Evolutionary conservation across 2,329 filamentous ascomycete species (phyloP).

Genomic region (Pestalotiopsis sp.): DNA sequence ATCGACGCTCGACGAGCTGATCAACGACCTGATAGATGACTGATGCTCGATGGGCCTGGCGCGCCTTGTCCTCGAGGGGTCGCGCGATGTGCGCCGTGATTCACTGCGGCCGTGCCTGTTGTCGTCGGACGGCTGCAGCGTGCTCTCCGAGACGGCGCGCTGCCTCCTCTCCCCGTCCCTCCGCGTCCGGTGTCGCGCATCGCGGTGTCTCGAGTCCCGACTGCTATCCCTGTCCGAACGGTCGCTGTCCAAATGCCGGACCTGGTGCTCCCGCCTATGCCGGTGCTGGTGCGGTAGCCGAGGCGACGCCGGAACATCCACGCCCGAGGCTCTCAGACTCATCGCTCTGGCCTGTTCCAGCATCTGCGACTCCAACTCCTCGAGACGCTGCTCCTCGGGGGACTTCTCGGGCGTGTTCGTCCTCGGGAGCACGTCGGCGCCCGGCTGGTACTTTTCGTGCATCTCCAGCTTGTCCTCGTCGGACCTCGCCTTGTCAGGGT

Average conservation of each 20-base stretch:
- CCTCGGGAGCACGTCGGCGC: conserved; percentile 77
- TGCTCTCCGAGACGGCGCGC: conserved; percentile 36
- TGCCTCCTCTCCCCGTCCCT: conserved; percentile 33
- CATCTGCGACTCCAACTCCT: conserved; percentile 70
- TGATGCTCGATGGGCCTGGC: conserved; percentile 79
- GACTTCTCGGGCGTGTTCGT: conserved; percentile 53
- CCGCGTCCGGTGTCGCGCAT: conserved; percentile 25
- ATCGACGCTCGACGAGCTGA: conserved; percentile 78
- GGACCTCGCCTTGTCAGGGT: conserved; percentile 74
- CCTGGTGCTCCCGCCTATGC: conserved; percentile 29
- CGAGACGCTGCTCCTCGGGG: conserved; percentile 53
- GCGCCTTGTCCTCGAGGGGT: conserved; percentile 38
- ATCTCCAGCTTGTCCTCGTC: conserved; percentile 77
- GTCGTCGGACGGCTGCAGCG: conserved; percentile 39
- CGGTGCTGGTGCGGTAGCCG: conserved; percentile 16
- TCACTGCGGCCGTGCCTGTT: conserved; percentile 44
- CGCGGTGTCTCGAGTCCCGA: conserved; percentile 28
- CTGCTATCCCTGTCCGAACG: conserved; percentile 34
- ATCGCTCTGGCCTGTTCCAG: conserved; percentile 72
- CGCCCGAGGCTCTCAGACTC: conserved; percentile 71
- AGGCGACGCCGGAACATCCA: conserved; percentile 36
- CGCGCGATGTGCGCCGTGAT: conserved; percentile 44
- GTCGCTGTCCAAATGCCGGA: conserved; percentile 32
- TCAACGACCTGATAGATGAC: conserved; percentile 80
- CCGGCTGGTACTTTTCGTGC: conserved; percentile 74